phyloP scores from a whole-genome alignment of 2,329 filamentous ascomycete genomes.

The Nemania abortiva region DNA sequence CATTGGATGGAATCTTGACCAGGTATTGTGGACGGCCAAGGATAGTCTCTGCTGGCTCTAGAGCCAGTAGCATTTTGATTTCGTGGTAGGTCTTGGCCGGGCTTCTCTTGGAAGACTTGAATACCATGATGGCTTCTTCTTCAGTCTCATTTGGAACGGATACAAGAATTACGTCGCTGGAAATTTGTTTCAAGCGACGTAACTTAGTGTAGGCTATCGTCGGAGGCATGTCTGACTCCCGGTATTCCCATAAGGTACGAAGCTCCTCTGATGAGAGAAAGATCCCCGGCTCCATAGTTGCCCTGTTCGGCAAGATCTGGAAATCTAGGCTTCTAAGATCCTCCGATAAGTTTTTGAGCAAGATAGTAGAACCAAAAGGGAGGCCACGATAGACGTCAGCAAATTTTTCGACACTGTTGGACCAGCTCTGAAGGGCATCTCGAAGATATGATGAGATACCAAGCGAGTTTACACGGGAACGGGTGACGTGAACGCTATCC shows the following conservation, averaged over 20 bases:
- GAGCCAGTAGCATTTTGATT: conserved; percentile 13
- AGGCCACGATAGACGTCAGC: conserved; percentile 19
- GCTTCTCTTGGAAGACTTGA: conserved; percentile 6
- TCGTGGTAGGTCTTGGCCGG: conserved; percentile 15
- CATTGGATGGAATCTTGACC: conserved; percentile 9
- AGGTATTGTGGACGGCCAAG: conserved; percentile 13
- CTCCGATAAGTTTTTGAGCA: conserved; percentile 18
- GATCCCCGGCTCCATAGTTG: conserved; percentile 4
- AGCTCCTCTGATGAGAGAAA: conserved; percentile 20
- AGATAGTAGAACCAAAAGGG: conserved; percentile 22
- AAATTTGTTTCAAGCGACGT: conserved; percentile 18
- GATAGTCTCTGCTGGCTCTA: conserved; percentile 16
- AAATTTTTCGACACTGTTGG: conserved; percentile 16
- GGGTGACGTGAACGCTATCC: conserved; percentile 14
- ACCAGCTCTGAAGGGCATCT: conserved; percentile 15
- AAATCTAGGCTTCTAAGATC: conserved; percentile 9
- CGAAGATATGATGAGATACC: conserved; percentile 24
- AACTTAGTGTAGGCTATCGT: conserved; percentile 16
- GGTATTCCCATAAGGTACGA: conserved; percentile 7
- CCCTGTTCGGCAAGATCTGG: conserved; percentile 18
- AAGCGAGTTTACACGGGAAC: conserved; percentile 16
- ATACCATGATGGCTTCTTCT: conserved; percentile 18
- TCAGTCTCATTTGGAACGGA: conserved; percentile 14
- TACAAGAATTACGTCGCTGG: conserved; percentile 16
- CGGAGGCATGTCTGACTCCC: conserved; percentile 12